A percentile compares a stretch with the other conserved stretches of the same genome.
These are phyloP conservation scores for Hyaloscypha variabilis DNA, from an alignment of 495 filamentous ascomycete species.

Conservation along the genomic window DNA sequence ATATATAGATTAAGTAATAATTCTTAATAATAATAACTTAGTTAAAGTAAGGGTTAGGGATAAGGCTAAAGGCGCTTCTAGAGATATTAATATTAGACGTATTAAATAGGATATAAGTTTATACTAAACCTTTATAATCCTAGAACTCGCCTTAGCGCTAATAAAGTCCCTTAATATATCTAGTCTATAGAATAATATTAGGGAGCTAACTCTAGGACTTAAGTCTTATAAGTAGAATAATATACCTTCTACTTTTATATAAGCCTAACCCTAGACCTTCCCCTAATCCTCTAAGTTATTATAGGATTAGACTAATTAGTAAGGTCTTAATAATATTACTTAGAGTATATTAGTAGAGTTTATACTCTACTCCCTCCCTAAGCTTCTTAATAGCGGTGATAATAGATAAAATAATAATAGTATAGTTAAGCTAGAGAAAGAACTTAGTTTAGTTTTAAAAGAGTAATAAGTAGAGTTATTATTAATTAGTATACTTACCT, in stretches of 20 bases:
- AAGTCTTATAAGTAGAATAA: neutral
- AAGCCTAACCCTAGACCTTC: constrained; percentile 23
- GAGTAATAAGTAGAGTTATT: too few species aligned
- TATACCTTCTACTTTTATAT: constrained; percentile 5
- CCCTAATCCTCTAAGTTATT: constrained; percentile 17
- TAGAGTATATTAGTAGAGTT: constrained; percentile 14
- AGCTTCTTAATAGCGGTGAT: too few species aligned
- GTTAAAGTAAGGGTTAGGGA: constrained; percentile 13
- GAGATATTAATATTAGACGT: constrained; percentile 19
- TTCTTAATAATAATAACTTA: constrained; percentile 21
- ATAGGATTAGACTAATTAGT: constrained; percentile 24
- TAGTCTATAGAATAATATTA: constrained; percentile 9
- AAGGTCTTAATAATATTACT: constrained; percentile 22
- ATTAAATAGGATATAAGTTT: constrained; percentile 17
- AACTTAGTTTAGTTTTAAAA: too few species aligned
- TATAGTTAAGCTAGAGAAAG: too few species aligned
- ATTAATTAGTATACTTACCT: too few species aligned
- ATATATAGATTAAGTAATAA: constrained; percentile 21
- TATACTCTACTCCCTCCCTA: too few species aligned
- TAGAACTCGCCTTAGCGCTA: constrained; percentile 2
- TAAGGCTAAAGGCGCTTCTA: constrained; percentile 20
- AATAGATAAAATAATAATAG: too few species aligned
- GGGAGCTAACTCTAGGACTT: constrained; percentile 7
- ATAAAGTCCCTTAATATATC: constrained; percentile 4
- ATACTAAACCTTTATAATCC: constrained; percentile 10